These are phyloP conservation scores for Taphrina confusa DNA, from an alignment of 1,139 yeast species.

Conservation along the genomic window DNA sequence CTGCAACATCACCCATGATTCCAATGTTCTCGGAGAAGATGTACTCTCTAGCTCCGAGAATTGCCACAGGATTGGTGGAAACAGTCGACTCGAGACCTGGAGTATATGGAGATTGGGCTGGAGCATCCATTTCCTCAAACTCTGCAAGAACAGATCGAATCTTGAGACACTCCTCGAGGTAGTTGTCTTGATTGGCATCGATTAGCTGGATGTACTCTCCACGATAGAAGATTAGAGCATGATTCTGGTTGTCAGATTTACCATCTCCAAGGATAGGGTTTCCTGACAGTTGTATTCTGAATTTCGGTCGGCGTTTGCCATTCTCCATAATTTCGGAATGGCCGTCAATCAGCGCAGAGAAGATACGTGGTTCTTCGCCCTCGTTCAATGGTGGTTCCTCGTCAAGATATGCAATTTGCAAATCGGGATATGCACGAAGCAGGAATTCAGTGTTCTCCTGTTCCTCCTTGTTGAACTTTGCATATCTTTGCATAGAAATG, in stretches of 20 bases:
- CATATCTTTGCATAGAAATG: slow-evolving; percentile 97
- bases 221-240: slow-evolving; percentile 93
- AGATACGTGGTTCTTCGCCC: slow-evolving; percentile 97
- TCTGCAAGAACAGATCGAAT: slow-evolving; percentile 96
- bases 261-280: slow-evolving; percentile 99
- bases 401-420: slow-evolving; percentile 96
- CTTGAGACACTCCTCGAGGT: slow-evolving; percentile 96
- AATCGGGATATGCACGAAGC: slow-evolving; percentile 96
- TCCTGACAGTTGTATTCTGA: slow-evolving; percentile 96
- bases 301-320: slow-evolving; percentile 98
- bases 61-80: slow-evolving; percentile 78
- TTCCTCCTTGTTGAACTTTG: slow-evolving; percentile 96
- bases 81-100: slow-evolving; percentile 50
- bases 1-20: slow-evolving; percentile 98
- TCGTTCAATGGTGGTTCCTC: slow-evolving; percentile 87
- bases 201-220: slow-evolving; percentile 98
- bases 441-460: slow-evolving; percentile 97
- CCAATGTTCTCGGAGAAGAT: slow-evolving; percentile 99
- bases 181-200: slow-evolving; percentile 98
- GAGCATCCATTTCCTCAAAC: slow-evolving; percentile 91
- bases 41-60: slow-evolving; percentile 98
- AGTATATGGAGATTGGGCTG: slow-evolving; percentile 52
- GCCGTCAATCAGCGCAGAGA: slow-evolving; percentile 95
- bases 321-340: slow-evolving; percentile 97
- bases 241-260: slow-evolving; percentile 98